Evolutionary conservation across 495 filamentous ascomycete genomes (phyloP), one percentile per base, ranked within the genome.

Genomic region (Jackrogersella minutella): DNA sequence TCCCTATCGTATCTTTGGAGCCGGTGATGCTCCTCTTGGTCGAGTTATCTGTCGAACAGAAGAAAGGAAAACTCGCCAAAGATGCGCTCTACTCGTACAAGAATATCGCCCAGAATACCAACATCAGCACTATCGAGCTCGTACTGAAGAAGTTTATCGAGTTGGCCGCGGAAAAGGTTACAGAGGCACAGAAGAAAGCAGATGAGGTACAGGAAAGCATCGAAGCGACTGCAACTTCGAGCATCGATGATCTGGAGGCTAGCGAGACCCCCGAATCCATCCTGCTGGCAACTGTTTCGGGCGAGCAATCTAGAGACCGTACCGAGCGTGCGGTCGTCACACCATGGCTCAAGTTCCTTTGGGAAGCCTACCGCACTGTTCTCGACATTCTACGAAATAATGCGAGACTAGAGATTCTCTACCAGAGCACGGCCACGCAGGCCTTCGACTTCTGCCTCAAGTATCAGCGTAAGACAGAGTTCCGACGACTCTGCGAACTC

Each of bases 331-430:
- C 95, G 67, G 93, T 99, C 69, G 95, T 99, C 44, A 99, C 95
- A 53, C 95, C 95, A 46, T 99, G 96, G 95, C 86, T 99, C 67
- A 99, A 99, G 81, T 99, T 99, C 75, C 84, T 99, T 58, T 99
- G 95, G 95, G 96, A 99, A 81, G 97, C 95, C n/a, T 99, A 99
- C 80, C 92, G 95, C 34, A 99, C 95, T 53, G 95, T 99, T 34
- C 85, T 99, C 69, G 95, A 99, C 72, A 98, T 99, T 74, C 84
- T 99, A 67, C 92, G 97, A 81, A 99, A 99, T 85, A 99, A 99
- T 84, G 96, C 95, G 33, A 90, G 95, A 34, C 83, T 99, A 34
- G 95, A 99, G 82, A 86, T 96, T 34, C 96, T 98, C 85, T 99
- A 99, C 80, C 95, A 99, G 85, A 91, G 89, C 75, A 98, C 96